Evolutionary conservation across 176 grass and related monocot genomes (phyloP).

Genomic region (Elaeis guineensis): DNA sequence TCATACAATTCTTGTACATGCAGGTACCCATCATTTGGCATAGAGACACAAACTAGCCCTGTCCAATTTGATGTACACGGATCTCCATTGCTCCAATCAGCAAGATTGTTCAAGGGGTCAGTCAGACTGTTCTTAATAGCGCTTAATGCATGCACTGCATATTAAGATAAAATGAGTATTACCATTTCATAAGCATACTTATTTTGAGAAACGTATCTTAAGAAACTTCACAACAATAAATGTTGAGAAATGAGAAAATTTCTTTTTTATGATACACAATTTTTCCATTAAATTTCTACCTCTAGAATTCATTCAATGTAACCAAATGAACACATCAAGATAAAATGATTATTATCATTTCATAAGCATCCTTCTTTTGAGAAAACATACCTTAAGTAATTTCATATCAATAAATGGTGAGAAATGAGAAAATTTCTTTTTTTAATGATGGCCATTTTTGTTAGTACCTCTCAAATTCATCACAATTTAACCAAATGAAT

Average conservation of each 20-base stretch:
- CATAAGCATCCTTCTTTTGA: too few relatives aligned
- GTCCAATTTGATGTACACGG: slow-evolving; percentile 77
- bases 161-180: slow-evolving; percentile 8
- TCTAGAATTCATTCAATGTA: too few relatives aligned
- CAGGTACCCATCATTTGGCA: slow-evolving; percentile 32
- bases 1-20: slow-evolving; percentile 76
- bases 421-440: too few relatives aligned
- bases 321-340: too few relatives aligned
- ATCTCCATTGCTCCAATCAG: slow-evolving; percentile 67
- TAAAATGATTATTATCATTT: too few relatives aligned
- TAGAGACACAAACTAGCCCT: slow-evolving; percentile 46
- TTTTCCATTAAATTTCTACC: too few relatives aligned
- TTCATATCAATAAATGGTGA: too few relatives aligned
- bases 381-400: too few relatives aligned
- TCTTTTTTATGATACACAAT: background rate
- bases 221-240: slow-evolving; percentile 1
- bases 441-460: too few relatives aligned
- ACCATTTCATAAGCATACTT: background rate
- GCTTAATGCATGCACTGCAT: slow-evolving; percentile 52
- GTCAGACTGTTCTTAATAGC: slow-evolving; percentile 42
- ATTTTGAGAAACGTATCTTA: background rate
- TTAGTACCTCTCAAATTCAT: too few relatives aligned
- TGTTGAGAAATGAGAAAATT: background rate
- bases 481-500: too few relatives aligned
- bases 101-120: slow-evolving; percentile 66